Evolutionary conservation across 345 rosid species (phyloP), one percentile per base, ranked within the genome.

Genomic region (Salix caprea): DNA sequence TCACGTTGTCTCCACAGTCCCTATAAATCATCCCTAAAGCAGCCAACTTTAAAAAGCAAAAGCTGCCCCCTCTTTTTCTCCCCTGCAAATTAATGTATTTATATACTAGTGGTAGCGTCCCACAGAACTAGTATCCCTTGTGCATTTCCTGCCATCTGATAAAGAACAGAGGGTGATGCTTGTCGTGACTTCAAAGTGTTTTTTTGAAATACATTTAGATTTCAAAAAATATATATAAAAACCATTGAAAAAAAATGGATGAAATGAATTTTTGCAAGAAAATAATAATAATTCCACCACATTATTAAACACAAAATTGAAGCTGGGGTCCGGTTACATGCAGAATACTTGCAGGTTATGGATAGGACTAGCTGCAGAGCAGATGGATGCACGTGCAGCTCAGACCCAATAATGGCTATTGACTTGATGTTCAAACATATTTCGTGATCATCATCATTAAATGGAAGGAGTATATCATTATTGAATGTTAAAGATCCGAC

Each of bases 21-120:
- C 84, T 72, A 78, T 75, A 78, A 84, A 82, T 82, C 77, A 75
- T 74, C 44, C 81, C 77, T 81, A 89, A 83, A 89, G 94, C 83
- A 80, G 40, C 76, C 62, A 74, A 80, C 95, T 89, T 88, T 78
- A 80, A 62, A 91, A 88, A 83, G 87, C 84, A 78, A 90, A 91
- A 88, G 88, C 90, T 83, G 84, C 76, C 64, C 70, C 67, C 39
- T 61, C 62, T 80, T 58, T 77, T 69, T 64, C 24, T 65, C 39
- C 58, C 64, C 58, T 30, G 9, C 5, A 23, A 9, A 16, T 65
- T 56, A 56, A 56, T 56, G 14, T 56, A 36, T 3, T 24, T 68
- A 10, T 13, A 62, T 28, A 54, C 14, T 67, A 37, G 12, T 69
- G 36, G 62, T 44, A n/a, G 30, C 76, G 79, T 58, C 73, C 73